Percentiles rank a stretch among this genome's conserved stretches.
Conservation (phyloP, 192 early-diverging fungal species). For the Phycomyces blakesleeanus region DNA sequence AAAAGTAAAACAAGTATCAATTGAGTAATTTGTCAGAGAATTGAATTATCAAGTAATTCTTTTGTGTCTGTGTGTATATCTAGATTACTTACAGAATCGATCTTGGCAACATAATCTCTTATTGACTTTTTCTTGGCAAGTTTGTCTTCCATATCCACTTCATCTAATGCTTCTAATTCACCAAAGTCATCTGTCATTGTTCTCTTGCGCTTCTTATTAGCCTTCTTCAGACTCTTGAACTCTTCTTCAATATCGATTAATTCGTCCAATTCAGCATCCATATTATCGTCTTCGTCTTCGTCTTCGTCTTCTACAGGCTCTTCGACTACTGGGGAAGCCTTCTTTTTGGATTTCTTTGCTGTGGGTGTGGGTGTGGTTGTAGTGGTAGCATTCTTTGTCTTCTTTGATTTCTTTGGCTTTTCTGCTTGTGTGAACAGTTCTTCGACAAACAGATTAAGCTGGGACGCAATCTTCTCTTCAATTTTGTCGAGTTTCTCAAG, state of each 20-base stretch:
- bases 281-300: constrained; percentile 16
- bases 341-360: constrained; percentile 11
- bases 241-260: constrained; percentile 33
- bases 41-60: too few species aligned
- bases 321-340: neutral
- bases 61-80: too few species aligned
- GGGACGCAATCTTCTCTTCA: constrained; percentile 52
- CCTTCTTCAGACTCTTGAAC: constrained; percentile 44
- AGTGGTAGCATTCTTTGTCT: too few species aligned
- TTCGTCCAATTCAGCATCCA: constrained; percentile 14
- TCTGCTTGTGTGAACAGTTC: neutral
- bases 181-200: constrained; percentile 62
- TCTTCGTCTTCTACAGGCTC: neutral
- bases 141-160: constrained; percentile 82
- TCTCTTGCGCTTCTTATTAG: constrained; percentile 39
- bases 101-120: constrained; percentile 58
- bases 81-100: constrained; percentile 54
- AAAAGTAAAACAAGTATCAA: too few species aligned
- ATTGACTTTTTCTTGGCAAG: constrained; percentile 54
- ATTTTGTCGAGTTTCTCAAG: constrained; percentile 65
- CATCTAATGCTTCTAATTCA: constrained; percentile 68
- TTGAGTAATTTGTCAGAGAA: too few species aligned
- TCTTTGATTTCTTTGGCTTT: too few species aligned
- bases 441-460: constrained; percentile 43
- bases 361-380: too few species aligned